Evolutionary conservation across 805 yeast species (phyloP).

Genomic region (Cyberlindnera petersonii): DNA sequence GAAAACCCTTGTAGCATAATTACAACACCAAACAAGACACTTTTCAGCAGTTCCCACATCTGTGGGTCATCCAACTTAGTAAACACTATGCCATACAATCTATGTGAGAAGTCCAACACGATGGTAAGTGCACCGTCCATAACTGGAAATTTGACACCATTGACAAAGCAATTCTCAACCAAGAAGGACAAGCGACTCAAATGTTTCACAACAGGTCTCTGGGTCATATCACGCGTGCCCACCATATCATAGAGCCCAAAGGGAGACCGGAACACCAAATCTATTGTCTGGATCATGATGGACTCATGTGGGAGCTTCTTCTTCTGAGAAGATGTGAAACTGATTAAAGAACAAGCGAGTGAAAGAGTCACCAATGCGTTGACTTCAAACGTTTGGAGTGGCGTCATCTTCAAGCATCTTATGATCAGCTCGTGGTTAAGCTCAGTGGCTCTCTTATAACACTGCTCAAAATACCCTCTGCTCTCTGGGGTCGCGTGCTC

Average conservation of each 20-base stretch:
- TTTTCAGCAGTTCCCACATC: conserved; percentile 39
- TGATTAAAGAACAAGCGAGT: conserved; percentile 21
- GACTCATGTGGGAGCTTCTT: conserved; percentile 20
- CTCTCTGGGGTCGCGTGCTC: conserved; percentile 29
- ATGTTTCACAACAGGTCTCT: conserved; percentile 43
- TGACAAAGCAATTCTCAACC: conserved; percentile 34
- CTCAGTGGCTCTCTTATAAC: conserved; percentile 31
- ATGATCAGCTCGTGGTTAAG: conserved; percentile 31
- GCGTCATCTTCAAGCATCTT: conserved; percentile 8
- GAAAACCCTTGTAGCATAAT: conserved; percentile 49
- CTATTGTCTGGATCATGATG: conserved; percentile 17
- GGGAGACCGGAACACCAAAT: conserved; percentile 22
- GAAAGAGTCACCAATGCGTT: conserved; percentile 17
- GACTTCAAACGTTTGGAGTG: conserved; percentile 23
- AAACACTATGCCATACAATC: conserved; percentile 7
- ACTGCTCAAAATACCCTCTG: conserved; percentile 34
- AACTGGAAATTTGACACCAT: conserved; percentile 18
- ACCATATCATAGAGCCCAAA: conserved; percentile 15
- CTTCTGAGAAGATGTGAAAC: conserved; percentile 18
- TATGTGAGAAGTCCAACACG: conserved; percentile 14
- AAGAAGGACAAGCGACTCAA: conserved; percentile 46
- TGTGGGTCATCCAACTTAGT: conserved; percentile 5
- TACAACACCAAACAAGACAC: conserved; percentile 43
- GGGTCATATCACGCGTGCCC: conserved; percentile 3
- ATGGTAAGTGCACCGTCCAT: conserved; percentile 16